A percentile compares a stretch with the other conserved stretches of the same genome.
Evolutionary conservation across 805 yeast species (phyloP).

Genomic region (Kodamaea nitidulidarum): DNA sequence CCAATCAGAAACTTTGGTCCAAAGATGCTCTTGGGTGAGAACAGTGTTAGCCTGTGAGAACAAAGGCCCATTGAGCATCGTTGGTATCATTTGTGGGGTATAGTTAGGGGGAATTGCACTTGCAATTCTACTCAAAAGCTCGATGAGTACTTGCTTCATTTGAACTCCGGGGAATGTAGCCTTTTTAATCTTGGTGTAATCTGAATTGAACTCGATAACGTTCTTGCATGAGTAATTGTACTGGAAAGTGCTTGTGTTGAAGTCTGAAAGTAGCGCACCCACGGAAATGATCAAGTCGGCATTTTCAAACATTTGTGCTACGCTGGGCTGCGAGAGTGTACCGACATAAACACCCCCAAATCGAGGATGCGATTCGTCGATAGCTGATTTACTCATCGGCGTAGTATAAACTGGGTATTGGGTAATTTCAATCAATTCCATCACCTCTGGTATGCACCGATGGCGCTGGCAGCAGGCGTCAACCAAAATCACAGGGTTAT

Average conservation of each 20-base stretch:
- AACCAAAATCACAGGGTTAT: constrained; percentile 18
- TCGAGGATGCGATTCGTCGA: constrained; percentile 17
- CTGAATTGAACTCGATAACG: constrained; percentile 22
- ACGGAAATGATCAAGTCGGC: constrained; percentile 20
- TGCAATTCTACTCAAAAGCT: constrained; percentile 8
- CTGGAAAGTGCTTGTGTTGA: constrained; percentile 23
- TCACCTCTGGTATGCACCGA: constrained; percentile 16
- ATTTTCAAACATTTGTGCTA: constrained; percentile 17
- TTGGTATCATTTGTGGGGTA: constrained; percentile 3
- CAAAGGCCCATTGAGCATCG: not conserved
- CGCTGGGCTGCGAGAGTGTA: constrained; percentile 20
- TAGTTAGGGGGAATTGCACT: constrained; percentile 2
- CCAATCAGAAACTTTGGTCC: constrained; percentile 23
- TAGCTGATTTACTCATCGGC: constrained; percentile 24
- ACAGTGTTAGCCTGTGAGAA: constrained; percentile 1
- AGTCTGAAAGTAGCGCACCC: constrained; percentile 22
- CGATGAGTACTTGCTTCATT: constrained; percentile 17
- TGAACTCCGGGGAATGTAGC: constrained; percentile 17
- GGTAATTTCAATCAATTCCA: constrained; percentile 14
- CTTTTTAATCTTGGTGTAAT: constrained; percentile 17
- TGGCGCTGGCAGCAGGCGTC: constrained; percentile 23
- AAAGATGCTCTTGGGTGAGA: constrained; percentile 24
- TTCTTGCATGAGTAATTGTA: constrained; percentile 19
- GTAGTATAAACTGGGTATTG: constrained; percentile 19
- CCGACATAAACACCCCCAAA: constrained; percentile 25